Evolutionary conservation across 495 filamentous ascomycete species (phyloP).

Genomic region (Penicillium silybi): DNA sequence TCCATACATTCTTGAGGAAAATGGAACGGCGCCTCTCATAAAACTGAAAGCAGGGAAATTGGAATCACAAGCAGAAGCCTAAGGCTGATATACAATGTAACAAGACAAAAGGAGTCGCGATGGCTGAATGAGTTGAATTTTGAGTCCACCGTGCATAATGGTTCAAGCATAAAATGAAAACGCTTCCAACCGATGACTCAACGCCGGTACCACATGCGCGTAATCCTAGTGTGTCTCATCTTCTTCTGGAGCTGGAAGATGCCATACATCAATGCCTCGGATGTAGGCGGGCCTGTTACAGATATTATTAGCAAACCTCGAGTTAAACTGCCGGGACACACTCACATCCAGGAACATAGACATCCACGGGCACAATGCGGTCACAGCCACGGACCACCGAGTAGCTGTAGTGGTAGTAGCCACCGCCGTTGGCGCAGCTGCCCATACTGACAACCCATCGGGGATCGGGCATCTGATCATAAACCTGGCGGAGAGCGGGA

Average conservation of each 20-base stretch:
- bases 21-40: background rate
- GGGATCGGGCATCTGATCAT: constrained; percentile 97
- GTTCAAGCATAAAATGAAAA: constrained; percentile 10
- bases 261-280: constrained; percentile 91
- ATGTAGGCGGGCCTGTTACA: constrained; percentile 73
- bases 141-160: constrained; percentile 18
- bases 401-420: constrained; percentile 98
- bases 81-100: constrained; percentile 26
- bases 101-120: constrained; percentile 20
- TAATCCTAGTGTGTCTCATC: constrained; percentile 73
- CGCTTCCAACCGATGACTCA: constrained; percentile 12
- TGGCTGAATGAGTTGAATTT: constrained; percentile 13
- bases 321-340: constrained; percentile 1
- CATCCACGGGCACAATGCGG: constrained; percentile 89
- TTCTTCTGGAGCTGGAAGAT: constrained; percentile 93
- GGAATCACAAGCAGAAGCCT: constrained; percentile 9
- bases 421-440: constrained; percentile 90
- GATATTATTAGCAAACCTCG: constrained; percentile 18
- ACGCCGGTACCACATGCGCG: constrained; percentile 50
- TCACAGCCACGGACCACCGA: constrained; percentile 89
- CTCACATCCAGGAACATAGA: constrained; percentile 90
- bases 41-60: background rate
- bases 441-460: constrained; percentile 96
- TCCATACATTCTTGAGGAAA: background rate
- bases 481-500: constrained; percentile 87